Percentiles rank a stretch among this genome's conserved stretches.
Evolutionary conservation across 1,284 basidiomycete genomes (phyloP).

Genomic region (Agaricales sp.): DNA sequence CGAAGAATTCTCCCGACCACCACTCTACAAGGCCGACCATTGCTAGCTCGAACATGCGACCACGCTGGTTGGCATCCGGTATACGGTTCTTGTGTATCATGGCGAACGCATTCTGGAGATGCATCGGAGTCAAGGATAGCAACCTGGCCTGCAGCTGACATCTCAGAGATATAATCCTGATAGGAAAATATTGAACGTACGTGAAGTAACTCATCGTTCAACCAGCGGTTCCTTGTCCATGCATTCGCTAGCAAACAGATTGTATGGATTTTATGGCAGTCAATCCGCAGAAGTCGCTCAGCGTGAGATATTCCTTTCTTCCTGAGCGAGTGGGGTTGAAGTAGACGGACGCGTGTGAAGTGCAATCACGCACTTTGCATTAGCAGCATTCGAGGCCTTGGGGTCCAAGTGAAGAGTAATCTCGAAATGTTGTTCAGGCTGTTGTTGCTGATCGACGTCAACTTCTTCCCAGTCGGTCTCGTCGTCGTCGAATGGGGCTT

Average conservation of each 20-base stretch:
- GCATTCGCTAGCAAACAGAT: constrained; percentile 72
- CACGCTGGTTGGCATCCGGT: constrained; percentile 71
- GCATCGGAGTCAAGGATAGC: constrained; percentile 73
- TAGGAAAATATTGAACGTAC: constrained; percentile 30
- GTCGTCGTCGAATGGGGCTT: constrained; percentile 29
- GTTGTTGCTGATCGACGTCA: constrained; percentile 26
- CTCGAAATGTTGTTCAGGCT: constrained; percentile 35
- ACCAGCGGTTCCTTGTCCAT: constrained; percentile 71
- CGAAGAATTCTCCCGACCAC: constrained; percentile 75
- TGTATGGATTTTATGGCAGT: constrained; percentile 83
- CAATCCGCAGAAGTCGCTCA: constrained; percentile 65
- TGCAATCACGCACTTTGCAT: constrained; percentile 6
- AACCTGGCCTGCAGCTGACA: constrained; percentile 63
- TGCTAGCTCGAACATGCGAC: constrained; percentile 77
- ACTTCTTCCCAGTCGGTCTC: constrained; percentile 58
- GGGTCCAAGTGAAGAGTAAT: constrained; percentile 41
- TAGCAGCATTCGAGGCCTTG: background rate
- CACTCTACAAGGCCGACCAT: constrained; percentile 67
- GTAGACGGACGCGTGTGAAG: constrained; percentile 5
- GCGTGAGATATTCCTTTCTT: constrained; percentile 41
- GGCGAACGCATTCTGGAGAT: constrained; percentile 69
- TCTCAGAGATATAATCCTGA: constrained; percentile 5
- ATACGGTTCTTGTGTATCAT: constrained; percentile 76
- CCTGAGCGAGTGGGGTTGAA: constrained; percentile 23
- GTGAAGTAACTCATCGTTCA: constrained; percentile 78